Percentiles rank a stretch among this genome's conserved stretches.
phyloP scores from a whole-genome alignment of 768 basidiomycete species.

The Cytidiella melzeri region DNA sequence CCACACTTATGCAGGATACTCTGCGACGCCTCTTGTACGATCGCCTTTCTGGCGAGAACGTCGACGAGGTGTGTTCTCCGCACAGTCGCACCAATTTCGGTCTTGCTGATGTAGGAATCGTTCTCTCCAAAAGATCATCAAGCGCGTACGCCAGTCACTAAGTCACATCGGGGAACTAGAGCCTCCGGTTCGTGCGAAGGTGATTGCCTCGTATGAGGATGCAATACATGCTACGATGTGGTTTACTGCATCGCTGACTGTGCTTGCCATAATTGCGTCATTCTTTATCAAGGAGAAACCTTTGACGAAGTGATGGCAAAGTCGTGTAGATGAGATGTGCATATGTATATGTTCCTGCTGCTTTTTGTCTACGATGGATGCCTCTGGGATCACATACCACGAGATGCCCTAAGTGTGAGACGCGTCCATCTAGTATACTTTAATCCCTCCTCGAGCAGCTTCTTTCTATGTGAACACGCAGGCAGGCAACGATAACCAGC shows the following conservation, averaged over 20 bases:
- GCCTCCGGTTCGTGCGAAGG: slow-evolving; percentile 22
- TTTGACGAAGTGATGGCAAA: slow-evolving; percentile 18
- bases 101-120: not conserved
- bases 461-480: no score
- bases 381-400: no score
- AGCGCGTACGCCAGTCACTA: slow-evolving; percentile 29
- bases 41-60: slow-evolving; percentile 34
- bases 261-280: slow-evolving; percentile 36
- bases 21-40: slow-evolving; percentile 38
- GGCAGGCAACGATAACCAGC: no score
- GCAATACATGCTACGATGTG: slow-evolving; percentile 44
- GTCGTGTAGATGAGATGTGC: no score
- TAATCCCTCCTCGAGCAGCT: not conserved
- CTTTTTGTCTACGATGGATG: no score
- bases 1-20: slow-evolving; percentile 48
- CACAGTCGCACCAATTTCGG: no score
- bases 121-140: slow-evolving; percentile 28
- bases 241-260: slow-evolving; percentile 39
- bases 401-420: no score
- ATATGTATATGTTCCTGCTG: no score
- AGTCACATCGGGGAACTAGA: slow-evolving; percentile 27
- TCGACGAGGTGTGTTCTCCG: slow-evolving; percentile 41
- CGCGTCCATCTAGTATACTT: no score
- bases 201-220: slow-evolving; percentile 28
- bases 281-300: slow-evolving; percentile 50